Evolutionary conservation across 768 basidiomycete species (phyloP).

Genomic region (Tricholoma matsutake): DNA sequence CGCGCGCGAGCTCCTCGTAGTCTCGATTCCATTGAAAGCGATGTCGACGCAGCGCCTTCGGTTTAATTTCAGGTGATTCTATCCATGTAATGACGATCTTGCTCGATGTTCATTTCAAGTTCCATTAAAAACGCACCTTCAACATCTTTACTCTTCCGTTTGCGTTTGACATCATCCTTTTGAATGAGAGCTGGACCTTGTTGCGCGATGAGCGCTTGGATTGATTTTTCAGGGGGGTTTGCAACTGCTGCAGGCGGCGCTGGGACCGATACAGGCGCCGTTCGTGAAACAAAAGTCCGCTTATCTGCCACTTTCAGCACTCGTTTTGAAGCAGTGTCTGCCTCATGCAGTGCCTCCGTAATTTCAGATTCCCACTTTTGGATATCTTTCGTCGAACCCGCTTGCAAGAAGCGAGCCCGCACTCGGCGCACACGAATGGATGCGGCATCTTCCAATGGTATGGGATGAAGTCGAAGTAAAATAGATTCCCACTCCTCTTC

Average conservation of each 20-base stretch:
- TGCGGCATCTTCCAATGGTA: constrained; percentile 43
- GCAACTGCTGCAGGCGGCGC: constrained; percentile 38
- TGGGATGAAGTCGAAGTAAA: constrained; percentile 52
- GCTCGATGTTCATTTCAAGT: neutral
- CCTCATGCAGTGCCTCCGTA: constrained; percentile 50
- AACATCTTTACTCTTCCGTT: constrained; percentile 29
- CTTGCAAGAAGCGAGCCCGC: constrained; percentile 55
- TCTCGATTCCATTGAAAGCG: constrained; percentile 84
- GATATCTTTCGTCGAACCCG: constrained; percentile 45
- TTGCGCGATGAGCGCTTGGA: constrained; percentile 47
- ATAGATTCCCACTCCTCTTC: constrained; percentile 67
- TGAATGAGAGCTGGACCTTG: constrained; percentile 43
- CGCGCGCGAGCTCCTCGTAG: constrained; percentile 85
- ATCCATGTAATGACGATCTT: neutral
- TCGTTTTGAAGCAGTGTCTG: constrained; percentile 46
- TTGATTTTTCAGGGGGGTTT: constrained; percentile 48
- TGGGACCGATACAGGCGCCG: constrained; percentile 19
- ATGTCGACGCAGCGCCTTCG: constrained; percentile 43
- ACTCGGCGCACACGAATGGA: constrained; percentile 53
- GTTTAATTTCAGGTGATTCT: constrained; percentile 15
- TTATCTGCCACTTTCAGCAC: constrained; percentile 33
- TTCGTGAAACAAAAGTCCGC: constrained; percentile 14
- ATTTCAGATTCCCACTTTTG: constrained; percentile 67
- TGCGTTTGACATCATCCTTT: constrained; percentile 27
- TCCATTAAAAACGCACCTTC: constrained; percentile 24